Conservation (phyloP, 2,329 filamentous ascomycete genomes). For the Pyrenophora seminiperda region DNA sequence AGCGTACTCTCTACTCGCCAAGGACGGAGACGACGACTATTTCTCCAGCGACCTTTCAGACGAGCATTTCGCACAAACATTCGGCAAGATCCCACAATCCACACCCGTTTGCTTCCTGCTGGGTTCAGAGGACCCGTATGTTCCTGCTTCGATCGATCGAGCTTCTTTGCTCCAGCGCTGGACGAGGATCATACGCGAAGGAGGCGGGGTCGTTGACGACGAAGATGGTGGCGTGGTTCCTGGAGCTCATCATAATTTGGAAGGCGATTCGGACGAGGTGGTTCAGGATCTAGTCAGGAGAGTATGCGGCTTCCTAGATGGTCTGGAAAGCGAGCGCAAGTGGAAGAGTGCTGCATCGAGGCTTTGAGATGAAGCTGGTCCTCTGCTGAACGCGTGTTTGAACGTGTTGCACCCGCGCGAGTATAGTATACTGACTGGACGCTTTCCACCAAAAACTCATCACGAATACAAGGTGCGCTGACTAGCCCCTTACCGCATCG, state of each 20-base stretch:
- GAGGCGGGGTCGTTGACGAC: conserved; percentile 56
- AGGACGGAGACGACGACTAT: conserved; percentile 78
- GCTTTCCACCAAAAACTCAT: no score
- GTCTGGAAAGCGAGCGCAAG: conserved; percentile 12
- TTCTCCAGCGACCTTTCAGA: conserved; percentile 80
- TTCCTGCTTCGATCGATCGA: conserved; percentile 65
- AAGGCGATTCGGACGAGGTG: conserved; percentile 53
- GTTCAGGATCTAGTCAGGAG: conserved; percentile 57
- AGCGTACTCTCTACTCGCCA: conserved; percentile 63
- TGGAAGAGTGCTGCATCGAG: conserved; percentile 2
- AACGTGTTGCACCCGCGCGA: no score
- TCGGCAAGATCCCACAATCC: conserved; percentile 61
- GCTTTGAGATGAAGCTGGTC: not conserved
- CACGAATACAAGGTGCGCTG: no score
- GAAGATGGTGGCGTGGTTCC: conserved; percentile 55
- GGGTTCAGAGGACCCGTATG: conserved; percentile 69
- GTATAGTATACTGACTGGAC: no score
- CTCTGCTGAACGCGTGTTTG: no score
- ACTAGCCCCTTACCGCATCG: no score
- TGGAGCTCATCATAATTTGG: conserved; percentile 59
- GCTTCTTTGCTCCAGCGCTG: conserved; percentile 63
- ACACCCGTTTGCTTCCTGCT: conserved; percentile 68
- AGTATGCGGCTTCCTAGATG: conserved; percentile 57
- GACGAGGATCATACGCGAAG: conserved; percentile 52
- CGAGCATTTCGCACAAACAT: conserved; percentile 64